Percentiles rank a stretch among this genome's conserved stretches.
Conservation (phyloP, 768 basidiomycete genomes). For the Hirschioporus abietinus region DNA sequence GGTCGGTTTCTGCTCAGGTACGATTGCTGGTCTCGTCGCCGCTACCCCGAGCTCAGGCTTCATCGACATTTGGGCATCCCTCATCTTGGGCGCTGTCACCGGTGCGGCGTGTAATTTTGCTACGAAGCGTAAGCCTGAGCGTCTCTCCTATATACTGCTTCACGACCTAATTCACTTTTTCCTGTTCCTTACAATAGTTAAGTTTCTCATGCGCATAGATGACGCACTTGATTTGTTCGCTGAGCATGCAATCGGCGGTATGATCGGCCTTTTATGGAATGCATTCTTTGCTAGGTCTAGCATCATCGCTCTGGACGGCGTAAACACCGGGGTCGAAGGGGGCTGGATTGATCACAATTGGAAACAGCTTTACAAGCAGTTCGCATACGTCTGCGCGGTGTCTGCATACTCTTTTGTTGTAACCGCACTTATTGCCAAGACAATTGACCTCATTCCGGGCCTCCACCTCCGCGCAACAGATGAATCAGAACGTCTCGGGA, state of each 20-base stretch:
- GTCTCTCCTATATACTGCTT: background rate
- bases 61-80: slow-evolving; percentile 70
- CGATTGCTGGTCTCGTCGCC: slow-evolving; percentile 83
- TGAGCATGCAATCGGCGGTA: slow-evolving; percentile 83
- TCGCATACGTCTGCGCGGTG: slow-evolving; percentile 56
- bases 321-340: slow-evolving; percentile 46
- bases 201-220: slow-evolving; percentile 66
- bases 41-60: slow-evolving; percentile 86
- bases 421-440: slow-evolving; percentile 57
- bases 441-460: slow-evolving; percentile 52
- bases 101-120: slow-evolving; percentile 78
- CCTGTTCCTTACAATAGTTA: slow-evolving; percentile 37
- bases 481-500: slow-evolving; percentile 55
- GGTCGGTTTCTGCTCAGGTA: slow-evolving; percentile 90
- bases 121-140: slow-evolving; percentile 56
- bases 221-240: slow-evolving; percentile 92
- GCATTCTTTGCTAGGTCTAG: slow-evolving; percentile 67
- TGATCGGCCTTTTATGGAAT: slow-evolving; percentile 67
- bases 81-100: slow-evolving; percentile 69
- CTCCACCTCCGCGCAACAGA: slow-evolving; percentile 47
- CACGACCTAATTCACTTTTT: slow-evolving; percentile 13
- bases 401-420: slow-evolving; percentile 56
- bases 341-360: slow-evolving; percentile 76
- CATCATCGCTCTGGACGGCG: slow-evolving; percentile 65
- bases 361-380: slow-evolving; percentile 76